Conservation (phyloP, 139 green algal species). For the Tetraselmis striata region DNA sequence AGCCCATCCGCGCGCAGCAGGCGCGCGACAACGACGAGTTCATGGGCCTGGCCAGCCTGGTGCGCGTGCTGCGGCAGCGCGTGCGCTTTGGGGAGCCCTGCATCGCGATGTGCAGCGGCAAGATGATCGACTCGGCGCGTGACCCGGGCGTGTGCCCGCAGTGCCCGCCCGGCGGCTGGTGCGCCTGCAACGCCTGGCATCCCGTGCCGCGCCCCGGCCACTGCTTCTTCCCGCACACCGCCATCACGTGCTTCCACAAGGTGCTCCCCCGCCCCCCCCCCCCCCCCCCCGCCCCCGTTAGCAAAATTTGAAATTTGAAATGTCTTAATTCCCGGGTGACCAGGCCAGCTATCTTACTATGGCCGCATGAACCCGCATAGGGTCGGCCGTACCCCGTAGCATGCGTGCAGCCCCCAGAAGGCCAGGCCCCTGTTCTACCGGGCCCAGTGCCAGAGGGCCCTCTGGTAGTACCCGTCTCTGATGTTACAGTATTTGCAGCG, state of each 20-base stretch:
- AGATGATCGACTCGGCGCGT: not conserved
- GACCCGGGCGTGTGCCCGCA: not conserved
- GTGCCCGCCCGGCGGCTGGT: not conserved
- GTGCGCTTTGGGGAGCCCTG: not conserved
- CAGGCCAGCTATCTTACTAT: too few species aligned
- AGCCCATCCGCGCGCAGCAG: not conserved
- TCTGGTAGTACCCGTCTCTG: too few species aligned
- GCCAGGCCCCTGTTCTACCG: too few species aligned
- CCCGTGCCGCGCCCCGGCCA: not conserved
- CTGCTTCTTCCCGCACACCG: not conserved
- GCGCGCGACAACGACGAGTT: constrained; percentile 1
- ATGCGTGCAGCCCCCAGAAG: too few species aligned
- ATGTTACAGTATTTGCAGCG: too few species aligned
- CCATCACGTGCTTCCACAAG: not conserved
- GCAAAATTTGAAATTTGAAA: not conserved
- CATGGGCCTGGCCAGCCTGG: not conserved
- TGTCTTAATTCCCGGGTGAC: too few species aligned
- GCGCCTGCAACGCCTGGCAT: not conserved
- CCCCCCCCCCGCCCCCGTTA: too few species aligned
- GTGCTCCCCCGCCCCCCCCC: not conserved
- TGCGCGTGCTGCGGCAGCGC: not conserved
- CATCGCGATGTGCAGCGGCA: not conserved
- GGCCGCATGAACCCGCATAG: too few species aligned
- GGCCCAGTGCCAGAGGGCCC: too few species aligned
- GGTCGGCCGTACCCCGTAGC: too few species aligned